Evolutionary conservation across 441 rosid species (phyloP).

Genomic region (Jatropha podagrica): DNA sequence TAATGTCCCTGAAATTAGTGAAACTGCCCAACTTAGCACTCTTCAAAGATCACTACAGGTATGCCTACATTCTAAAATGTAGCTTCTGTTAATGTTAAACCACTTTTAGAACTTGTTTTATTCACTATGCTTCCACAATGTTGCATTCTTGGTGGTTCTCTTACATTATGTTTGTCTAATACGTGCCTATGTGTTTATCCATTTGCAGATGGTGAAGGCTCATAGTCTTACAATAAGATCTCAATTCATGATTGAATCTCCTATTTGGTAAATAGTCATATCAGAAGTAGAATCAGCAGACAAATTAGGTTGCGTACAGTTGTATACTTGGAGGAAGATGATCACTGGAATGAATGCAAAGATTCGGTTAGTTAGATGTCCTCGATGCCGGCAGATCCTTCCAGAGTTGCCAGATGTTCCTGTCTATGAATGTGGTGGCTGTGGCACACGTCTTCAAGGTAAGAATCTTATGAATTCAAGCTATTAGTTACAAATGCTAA

Average conservation of each 20-base stretch:
- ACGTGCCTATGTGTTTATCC: background rate
- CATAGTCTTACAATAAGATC: background rate
- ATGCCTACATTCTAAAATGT: background rate
- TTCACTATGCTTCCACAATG: background rate
- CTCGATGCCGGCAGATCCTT: conserved; percentile 68
- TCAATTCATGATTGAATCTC: too few relatives aligned
- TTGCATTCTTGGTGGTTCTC: background rate
- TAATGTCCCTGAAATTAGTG: background rate
- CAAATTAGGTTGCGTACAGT: background rate
- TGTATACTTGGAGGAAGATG: conserved; percentile 37
- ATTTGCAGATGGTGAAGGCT: conserved; percentile 14
- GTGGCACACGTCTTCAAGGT: conserved; percentile 73
- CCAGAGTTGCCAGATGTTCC: conserved; percentile 60
- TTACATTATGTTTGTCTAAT: background rate
- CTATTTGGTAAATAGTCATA: background rate
- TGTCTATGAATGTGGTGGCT: conserved; percentile 77
- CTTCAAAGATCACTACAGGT: background rate
- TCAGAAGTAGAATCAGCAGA: conserved; percentile 7
- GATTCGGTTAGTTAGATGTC: conserved; percentile 74
- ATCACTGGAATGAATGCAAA: conserved; percentile 36
- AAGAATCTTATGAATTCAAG: background rate
- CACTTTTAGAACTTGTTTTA: background rate
- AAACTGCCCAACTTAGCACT: background rate
- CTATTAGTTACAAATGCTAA: background rate
- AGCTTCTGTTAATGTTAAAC: background rate